Conservation (phyloP, 2,329 filamentous ascomycete genomes). For the Aspergillus fructus region DNA sequence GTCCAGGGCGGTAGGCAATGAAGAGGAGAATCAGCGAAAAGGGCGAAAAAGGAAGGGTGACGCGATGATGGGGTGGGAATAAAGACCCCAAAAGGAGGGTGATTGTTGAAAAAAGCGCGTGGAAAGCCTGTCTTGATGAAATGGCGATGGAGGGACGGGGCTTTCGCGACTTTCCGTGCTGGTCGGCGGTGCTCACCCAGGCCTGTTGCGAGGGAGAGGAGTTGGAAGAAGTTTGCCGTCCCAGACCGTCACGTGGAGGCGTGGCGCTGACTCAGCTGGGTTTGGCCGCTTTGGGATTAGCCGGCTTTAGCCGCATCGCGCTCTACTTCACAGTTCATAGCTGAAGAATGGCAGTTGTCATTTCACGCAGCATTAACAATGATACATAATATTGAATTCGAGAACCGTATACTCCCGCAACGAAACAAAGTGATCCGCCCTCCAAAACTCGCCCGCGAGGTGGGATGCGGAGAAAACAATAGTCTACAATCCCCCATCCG, state of each 20-base stretch:
- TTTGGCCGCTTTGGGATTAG: constrained; percentile 11
- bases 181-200: constrained; percentile 36
- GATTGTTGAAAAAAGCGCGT: constrained; percentile 34
- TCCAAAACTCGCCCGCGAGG: constrained; percentile 7
- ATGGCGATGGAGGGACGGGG: constrained; percentile 40
- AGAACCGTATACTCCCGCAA: not conserved
- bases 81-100: constrained; percentile 22
- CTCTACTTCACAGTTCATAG: not conserved
- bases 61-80: constrained; percentile 19
- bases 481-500: not conserved
- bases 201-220: constrained; percentile 31
- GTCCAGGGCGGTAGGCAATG: constrained; percentile 22
- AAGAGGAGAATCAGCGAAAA: constrained; percentile 21
- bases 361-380: constrained; percentile 8
- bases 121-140: constrained; percentile 34
- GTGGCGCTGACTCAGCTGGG: constrained; percentile 25
- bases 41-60: constrained; percentile 16
- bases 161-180: constrained; percentile 37
- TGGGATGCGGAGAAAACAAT: constrained; percentile 5
- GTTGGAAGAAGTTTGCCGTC: constrained; percentile 34
- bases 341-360: not conserved
- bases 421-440: not conserved
- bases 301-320: not conserved
- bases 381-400: constrained; percentile 5
- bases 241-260: constrained; percentile 25